These are phyloP conservation scores for Pseudopithomyces chartarum DNA, from an alignment of 2,329 filamentous ascomycete species.

Conservation along the genomic window DNA sequence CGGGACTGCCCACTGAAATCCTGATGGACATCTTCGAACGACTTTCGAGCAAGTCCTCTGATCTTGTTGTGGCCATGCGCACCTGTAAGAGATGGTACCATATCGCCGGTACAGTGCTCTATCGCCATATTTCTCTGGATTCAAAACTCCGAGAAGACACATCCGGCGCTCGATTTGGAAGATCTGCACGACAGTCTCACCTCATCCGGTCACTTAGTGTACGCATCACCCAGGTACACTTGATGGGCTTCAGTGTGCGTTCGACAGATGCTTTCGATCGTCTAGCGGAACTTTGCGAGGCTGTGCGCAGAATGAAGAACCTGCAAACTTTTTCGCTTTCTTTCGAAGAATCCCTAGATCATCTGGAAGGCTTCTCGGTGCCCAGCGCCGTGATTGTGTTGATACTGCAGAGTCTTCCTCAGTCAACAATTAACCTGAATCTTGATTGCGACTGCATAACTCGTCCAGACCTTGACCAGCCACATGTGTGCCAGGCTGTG, in stretches of 20 bases:
- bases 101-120: conserved; percentile 11
- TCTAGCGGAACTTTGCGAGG: conserved; percentile 13
- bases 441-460: conserved; percentile 14
- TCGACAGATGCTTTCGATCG: conserved; percentile 16
- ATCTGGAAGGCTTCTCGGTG: conserved; percentile 7
- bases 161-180: conserved; percentile 10
- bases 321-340: conserved; percentile 16
- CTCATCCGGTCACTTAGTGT: conserved; percentile 14
- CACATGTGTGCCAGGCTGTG: conserved; percentile 18
- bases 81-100: conserved; percentile 15
- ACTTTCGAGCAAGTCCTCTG: conserved; percentile 3
- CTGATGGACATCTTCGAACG: conserved; percentile 18
- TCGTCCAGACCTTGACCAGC: conserved; percentile 6
- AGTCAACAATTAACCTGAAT: conserved; percentile 14
- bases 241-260: conserved; percentile 17
- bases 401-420: conserved; percentile 14
- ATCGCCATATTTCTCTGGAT: conserved; percentile 10
- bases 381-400: conserved; percentile 12
- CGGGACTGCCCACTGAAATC: conserved; percentile 16
- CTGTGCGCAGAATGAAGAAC: conserved; percentile 11
- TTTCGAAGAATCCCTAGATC: conserved; percentile 12
- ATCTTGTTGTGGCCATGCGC: conserved; percentile 6
- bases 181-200: conserved; percentile 1
- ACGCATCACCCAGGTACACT: conserved; percentile 14
- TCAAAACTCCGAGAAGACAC: conserved; percentile 13